Evolutionary conservation across 2,329 filamentous ascomycete species (phyloP).

Genomic region (Paracorniculantispora psalliotae): DNA sequence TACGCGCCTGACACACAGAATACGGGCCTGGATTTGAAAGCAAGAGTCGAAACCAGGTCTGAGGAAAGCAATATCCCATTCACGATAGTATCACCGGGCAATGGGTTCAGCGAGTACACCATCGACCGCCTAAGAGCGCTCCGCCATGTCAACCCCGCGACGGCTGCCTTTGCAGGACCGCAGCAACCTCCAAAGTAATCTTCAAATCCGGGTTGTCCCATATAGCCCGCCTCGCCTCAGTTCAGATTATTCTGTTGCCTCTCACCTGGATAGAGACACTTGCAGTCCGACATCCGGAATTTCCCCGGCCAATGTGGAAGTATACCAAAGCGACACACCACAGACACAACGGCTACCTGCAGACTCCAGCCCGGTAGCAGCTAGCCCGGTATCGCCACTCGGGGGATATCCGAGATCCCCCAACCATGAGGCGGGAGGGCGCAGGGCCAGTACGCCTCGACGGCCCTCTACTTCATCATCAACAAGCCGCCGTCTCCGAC

Average conservation of each 20-base stretch:
- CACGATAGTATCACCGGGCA: not conserved
- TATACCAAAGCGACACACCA: conserved; percentile 7
- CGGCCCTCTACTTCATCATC: conserved; percentile 24
- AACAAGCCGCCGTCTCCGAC: conserved; percentile 22
- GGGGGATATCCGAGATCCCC: not conserved
- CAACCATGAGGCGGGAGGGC: not conserved
- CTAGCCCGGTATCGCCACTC: conserved; percentile 5
- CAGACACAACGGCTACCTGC: not conserved
- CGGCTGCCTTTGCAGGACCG: conserved; percentile 6
- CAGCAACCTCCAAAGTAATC: conserved; percentile 16
- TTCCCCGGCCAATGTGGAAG: not conserved
- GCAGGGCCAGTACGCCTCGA: conserved; percentile 16
- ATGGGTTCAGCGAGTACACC: not conserved
- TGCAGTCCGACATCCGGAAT: not conserved
- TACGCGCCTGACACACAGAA: too few relatives aligned
- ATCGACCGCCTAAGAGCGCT: conserved; percentile 2
- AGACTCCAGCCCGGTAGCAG: not conserved
- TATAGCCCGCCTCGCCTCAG: conserved; percentile 34
- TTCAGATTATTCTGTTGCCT: conserved; percentile 23
- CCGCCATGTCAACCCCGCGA: conserved; percentile 10
- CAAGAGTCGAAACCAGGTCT: not conserved
- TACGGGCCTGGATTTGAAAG: not conserved
- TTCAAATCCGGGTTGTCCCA: conserved; percentile 34
- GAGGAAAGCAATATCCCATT: not conserved
- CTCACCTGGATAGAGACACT: not conserved